These are phyloP conservation scores for Cutaneotrichosporon arboriforme DNA, from an alignment of 1,284 basidiomycete genomes.

Conservation along the genomic window DNA sequence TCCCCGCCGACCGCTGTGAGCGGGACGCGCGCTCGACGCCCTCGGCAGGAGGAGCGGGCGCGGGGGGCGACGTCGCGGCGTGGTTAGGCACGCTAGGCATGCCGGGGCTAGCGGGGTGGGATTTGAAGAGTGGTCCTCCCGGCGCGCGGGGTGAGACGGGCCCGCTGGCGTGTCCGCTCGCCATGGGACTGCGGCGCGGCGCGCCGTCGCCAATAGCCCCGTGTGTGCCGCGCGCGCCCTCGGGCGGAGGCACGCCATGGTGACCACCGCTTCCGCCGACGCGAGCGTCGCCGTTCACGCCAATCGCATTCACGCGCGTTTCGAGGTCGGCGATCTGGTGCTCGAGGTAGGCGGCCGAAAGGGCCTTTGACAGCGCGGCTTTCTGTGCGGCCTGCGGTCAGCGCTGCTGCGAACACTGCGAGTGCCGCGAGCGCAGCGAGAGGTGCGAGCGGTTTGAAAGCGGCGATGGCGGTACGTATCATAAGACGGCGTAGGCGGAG, in stretches of 20 bases:
- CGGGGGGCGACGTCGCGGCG: not conserved
- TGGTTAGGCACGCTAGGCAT: too few species aligned
- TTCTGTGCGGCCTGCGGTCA: constrained; percentile 33
- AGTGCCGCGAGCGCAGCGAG: not conserved
- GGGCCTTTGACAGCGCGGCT: constrained; percentile 42
- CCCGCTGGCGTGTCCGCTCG: too few species aligned
- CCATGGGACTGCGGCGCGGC: too few species aligned
- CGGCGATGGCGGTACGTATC: not conserved
- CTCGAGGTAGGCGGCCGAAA: constrained; percentile 45
- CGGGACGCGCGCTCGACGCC: too few species aligned
- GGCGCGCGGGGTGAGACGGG: too few species aligned
- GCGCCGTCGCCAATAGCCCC: too few species aligned
- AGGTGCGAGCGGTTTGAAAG: not conserved
- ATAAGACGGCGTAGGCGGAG: not conserved
- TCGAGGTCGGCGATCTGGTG: constrained; percentile 48
- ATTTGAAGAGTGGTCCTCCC: too few species aligned
- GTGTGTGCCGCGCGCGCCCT: too few species aligned
- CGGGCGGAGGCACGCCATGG: too few species aligned
- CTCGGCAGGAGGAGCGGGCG: not conserved
- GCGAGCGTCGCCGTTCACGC: constrained; percentile 2
- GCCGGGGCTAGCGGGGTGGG: too few species aligned
- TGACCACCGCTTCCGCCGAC: too few species aligned
- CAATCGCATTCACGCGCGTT: constrained; percentile 28
- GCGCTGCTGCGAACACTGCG: not conserved
- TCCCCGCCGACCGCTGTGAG: not conserved